Evolutionary conservation across 371 early-diverging fungal species (phyloP).

Genomic region (Conidiobolus incongruus): DNA sequence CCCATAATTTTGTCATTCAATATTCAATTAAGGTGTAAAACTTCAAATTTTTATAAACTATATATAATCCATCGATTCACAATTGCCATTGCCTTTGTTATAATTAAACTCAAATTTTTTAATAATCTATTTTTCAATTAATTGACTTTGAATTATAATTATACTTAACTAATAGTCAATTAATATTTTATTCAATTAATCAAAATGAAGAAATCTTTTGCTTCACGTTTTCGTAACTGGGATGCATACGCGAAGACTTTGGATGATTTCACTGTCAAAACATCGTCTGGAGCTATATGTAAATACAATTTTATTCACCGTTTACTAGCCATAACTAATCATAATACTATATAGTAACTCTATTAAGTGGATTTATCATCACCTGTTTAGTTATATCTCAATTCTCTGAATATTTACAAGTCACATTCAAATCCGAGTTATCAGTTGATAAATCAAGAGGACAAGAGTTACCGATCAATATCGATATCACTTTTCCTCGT

Average conservation of each 20-base stretch:
- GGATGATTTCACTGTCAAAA: slow-evolving; percentile 84
- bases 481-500: slow-evolving; percentile 77
- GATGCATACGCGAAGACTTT: slow-evolving; percentile 93
- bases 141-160: no score
- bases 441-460: slow-evolving; percentile 67
- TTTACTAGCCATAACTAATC: neutral
- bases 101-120: no score
- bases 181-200: no score
- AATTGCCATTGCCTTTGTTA: no score
- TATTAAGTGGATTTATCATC: slow-evolving; percentile 51
- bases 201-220: no score
- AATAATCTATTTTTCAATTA: no score
- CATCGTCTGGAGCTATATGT: slow-evolving; percentile 64
- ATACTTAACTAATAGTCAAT: no score
- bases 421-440: slow-evolving; percentile 43
- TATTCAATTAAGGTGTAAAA: no score
- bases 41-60: no score
- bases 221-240: slow-evolving; percentile 36
- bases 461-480: slow-evolving; percentile 69
- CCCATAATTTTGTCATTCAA: no score
- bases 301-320: slow-evolving; percentile 5
- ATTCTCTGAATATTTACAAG: slow-evolving; percentile 47
- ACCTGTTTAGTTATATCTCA: slow-evolving; percentile 51
- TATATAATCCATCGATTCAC: no score
- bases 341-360: slow-evolving; percentile 30